These are phyloP conservation scores for Globisporangium splendens DNA, from an alignment of 352 stramenopile species.

Conservation along the genomic window DNA sequence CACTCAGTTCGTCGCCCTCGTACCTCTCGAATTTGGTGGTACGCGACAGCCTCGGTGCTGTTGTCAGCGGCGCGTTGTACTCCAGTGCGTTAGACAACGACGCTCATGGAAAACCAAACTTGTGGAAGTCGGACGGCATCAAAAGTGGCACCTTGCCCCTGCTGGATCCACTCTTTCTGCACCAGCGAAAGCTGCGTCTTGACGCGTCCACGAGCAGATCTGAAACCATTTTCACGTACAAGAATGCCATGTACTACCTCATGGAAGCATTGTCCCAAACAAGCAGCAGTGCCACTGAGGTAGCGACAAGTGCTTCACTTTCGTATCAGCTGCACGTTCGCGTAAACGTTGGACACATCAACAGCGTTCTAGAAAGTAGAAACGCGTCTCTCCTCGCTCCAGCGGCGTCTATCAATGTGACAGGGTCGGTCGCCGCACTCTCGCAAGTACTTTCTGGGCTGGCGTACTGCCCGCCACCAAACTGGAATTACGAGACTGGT, in stretches of 20 bases:
- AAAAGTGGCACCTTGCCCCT: conserved; percentile 16
- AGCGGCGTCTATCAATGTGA: conserved; percentile 1
- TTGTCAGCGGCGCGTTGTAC: conserved; percentile 20
- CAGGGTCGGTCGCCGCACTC: conserved; percentile 18
- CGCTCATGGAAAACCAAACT: conserved; percentile 2
- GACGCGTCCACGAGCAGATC: neutral
- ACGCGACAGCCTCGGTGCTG: conserved; percentile 2
- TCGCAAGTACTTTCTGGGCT: conserved; percentile 19
- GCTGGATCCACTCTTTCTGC: conserved; percentile 20
- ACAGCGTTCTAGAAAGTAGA: neutral
- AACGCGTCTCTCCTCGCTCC: neutral
- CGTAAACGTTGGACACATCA: conserved; percentile 20
- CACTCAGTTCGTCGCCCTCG: conserved; percentile 21
- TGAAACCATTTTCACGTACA: conserved; percentile 14
- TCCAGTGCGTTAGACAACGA: conserved; percentile 21
- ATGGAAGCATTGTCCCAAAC: conserved; percentile 1
- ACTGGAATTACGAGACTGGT: conserved; percentile 46
- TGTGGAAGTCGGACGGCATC: conserved; percentile 38
- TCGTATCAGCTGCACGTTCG: conserved; percentile 20
- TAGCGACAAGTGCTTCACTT: neutral
- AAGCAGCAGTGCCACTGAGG: neutral
- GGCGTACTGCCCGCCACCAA: conserved; percentile 36
- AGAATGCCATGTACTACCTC: conserved; percentile 27
- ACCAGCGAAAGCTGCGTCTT: conserved; percentile 10
- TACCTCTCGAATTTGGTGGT: conserved; percentile 14